Conservation (phyloP, 75 land plant species). For the Cupressus sempervirens region DNA sequence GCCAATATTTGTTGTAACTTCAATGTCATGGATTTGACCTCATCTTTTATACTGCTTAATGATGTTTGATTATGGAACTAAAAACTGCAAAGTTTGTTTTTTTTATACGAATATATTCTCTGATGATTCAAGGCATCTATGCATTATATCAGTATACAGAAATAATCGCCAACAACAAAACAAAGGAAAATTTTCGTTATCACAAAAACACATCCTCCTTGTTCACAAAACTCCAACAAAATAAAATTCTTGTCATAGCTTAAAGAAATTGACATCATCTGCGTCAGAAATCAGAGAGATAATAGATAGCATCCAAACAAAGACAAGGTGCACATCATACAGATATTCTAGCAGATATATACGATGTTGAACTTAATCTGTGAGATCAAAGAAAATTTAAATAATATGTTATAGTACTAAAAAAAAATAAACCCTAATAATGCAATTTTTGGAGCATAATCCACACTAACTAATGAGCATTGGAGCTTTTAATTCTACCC, state of each 20-base stretch:
- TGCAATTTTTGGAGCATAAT: too few relatives aligned
- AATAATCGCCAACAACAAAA: too few relatives aligned
- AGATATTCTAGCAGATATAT: not conserved
- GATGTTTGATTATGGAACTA: not conserved
- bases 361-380: not conserved
- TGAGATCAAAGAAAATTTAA: not conserved
- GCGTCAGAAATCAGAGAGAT: not conserved
- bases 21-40: not conserved
- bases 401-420: not conserved
- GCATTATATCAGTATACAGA: not conserved
- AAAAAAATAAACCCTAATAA: not conserved
- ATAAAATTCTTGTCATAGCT: not conserved
- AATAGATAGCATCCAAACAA: not conserved
- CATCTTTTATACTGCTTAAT: not conserved
- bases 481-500: not conserved
- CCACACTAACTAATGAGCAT: not conserved
- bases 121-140: not conserved
- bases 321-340: not conserved
- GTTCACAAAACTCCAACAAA: not conserved
- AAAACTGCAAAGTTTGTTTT: too few relatives aligned
- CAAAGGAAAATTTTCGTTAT: not conserved
- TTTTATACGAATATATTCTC: too few relatives aligned
- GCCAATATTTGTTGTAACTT: not conserved
- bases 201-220: not conserved
- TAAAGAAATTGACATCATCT: not conserved